Conservation (phyloP, 495 filamentous ascomycete species). For the Penicillium nucicola region DNA sequence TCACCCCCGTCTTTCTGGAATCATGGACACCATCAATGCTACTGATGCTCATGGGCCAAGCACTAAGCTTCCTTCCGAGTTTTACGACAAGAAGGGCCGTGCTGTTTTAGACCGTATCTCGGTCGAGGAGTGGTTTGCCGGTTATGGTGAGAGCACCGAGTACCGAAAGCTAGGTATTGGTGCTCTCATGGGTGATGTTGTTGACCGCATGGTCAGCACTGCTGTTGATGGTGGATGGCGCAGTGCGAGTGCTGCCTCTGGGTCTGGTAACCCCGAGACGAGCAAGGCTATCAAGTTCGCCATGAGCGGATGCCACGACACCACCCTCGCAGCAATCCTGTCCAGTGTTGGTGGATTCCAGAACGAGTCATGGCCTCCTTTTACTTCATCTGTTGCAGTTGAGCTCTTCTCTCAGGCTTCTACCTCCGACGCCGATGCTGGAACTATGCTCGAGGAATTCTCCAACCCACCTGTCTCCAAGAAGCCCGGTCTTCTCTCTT, state of each 20-base stretch:
- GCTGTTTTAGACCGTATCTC: conserved; percentile 73
- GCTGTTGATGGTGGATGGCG: conserved; percentile 57
- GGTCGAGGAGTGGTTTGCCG: conserved; percentile 91
- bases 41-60: conserved; percentile 80
- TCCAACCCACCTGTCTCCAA: conserved; percentile 24
- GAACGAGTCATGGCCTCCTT: conserved; percentile 77
- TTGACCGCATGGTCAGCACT: conserved; percentile 76
- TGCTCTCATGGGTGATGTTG: conserved; percentile 75
- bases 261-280: conserved; percentile 35
- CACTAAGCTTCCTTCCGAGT: conserved; percentile 75
- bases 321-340: conserved; percentile 78
- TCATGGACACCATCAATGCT: conserved; percentile 92
- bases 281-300: conserved; percentile 63
- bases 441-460: conserved; percentile 23
- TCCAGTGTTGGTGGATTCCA: conserved; percentile 77
- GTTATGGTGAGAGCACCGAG: conserved; percentile 78
- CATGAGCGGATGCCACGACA: conserved; percentile 90
- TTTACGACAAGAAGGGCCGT: conserved; percentile 75
- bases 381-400: conserved; percentile 85
- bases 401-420: conserved; percentile 71
- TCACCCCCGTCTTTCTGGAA: conserved; percentile 78
- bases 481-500: conserved; percentile 30
- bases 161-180: conserved; percentile 88
- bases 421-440: neutral
- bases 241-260: conserved; percentile 54